Conservation (phyloP, 495 filamentous ascomycete species). For the Aspergillus carlsbadensis region DNA sequence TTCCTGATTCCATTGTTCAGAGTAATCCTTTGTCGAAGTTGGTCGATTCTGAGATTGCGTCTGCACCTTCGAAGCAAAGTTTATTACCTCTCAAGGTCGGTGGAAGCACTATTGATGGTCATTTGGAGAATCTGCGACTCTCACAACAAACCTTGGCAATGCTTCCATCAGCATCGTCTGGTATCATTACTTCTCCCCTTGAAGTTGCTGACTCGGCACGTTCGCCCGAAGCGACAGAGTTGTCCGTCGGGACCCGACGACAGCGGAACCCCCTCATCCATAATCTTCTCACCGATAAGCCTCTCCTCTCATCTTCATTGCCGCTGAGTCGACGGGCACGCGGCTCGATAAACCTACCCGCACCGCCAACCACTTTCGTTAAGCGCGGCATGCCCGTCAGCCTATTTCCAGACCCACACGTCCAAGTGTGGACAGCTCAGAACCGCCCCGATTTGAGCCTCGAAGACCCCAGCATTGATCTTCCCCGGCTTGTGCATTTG, state of each 20-base stretch:
- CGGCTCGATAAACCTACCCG: constrained; percentile 28
- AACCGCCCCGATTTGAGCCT: constrained; percentile 57
- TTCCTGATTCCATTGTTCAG: constrained; percentile 21
- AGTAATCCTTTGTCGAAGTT: constrained; percentile 51
- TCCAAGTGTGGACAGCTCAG: constrained; percentile 64
- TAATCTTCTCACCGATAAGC: constrained; percentile 94
- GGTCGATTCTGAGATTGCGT: constrained; percentile 34
- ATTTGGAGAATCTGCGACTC: constrained; percentile 73
- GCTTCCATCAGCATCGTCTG: constrained; percentile 84
- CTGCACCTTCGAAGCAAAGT: constrained; percentile 16
- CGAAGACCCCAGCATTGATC: constrained; percentile 76
- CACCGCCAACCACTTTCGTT: constrained; percentile 68
- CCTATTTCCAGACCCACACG: constrained; percentile 70
- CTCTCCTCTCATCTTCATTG: constrained; percentile 84
- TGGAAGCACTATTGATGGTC: constrained; percentile 38
- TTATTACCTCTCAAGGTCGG: constrained; percentile 13
- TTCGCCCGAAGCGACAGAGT: constrained; percentile 39
- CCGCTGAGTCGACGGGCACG: constrained; percentile 59
- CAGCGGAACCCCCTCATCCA: constrained; percentile 93
- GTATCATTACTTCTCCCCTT: constrained; percentile 78
- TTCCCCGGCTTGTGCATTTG: constrained; percentile 76
- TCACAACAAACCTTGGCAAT: constrained; percentile 65
- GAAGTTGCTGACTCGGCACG: constrained; percentile 71
- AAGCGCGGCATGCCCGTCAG: constrained; percentile 90
- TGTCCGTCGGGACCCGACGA: constrained; percentile 69